A percentile compares a stretch with the other conserved stretches of the same genome.
Evolutionary conservation across 2,329 filamentous ascomycete genomes (phyloP).

Genomic region (Fusarium xylarioides): DNA sequence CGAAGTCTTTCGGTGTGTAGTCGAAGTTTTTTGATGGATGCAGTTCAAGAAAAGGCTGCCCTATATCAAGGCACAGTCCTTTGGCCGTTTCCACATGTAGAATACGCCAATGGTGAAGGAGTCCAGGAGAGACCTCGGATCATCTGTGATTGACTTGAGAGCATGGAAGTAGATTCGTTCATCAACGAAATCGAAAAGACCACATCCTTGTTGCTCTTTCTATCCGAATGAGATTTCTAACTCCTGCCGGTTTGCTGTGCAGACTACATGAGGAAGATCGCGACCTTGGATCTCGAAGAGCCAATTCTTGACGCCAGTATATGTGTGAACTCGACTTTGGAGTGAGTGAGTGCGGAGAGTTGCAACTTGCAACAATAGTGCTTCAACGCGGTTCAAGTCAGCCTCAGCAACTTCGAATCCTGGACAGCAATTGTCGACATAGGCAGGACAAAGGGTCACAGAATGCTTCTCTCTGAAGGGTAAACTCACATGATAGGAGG

Average conservation of each 20-base stretch:
- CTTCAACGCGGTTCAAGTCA: constrained; percentile 12
- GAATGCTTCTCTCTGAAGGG: constrained; percentile 16
- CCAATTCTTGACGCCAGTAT: not conserved
- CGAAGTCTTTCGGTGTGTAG: not conserved
- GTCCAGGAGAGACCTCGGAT: not conserved
- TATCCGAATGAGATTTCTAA: not conserved
- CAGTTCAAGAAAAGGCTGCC: not conserved
- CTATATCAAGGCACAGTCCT: not conserved
- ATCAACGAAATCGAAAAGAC: not conserved
- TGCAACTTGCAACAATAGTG: constrained; percentile 18
- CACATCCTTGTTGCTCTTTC: not conserved
- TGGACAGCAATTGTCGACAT: constrained; percentile 2
- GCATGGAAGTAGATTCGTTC: constrained; percentile 40
- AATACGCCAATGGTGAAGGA: not conserved
- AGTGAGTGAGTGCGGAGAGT: constrained; percentile 17
- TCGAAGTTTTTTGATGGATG: not conserved
- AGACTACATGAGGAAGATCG: constrained; percentile 22
- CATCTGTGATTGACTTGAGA: constrained; percentile 17
- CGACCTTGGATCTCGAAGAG: not conserved
- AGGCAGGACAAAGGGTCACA: constrained; percentile 16
- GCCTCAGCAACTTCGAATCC: not conserved
- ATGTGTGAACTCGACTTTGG: constrained; percentile 6
- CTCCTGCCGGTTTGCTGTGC: not conserved
- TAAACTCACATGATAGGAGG: not conserved
- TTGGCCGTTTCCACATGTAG: constrained; percentile 1